phyloP scores from a whole-genome alignment of 1,284 basidiomycete species.

The Coniophora puteana region DNA sequence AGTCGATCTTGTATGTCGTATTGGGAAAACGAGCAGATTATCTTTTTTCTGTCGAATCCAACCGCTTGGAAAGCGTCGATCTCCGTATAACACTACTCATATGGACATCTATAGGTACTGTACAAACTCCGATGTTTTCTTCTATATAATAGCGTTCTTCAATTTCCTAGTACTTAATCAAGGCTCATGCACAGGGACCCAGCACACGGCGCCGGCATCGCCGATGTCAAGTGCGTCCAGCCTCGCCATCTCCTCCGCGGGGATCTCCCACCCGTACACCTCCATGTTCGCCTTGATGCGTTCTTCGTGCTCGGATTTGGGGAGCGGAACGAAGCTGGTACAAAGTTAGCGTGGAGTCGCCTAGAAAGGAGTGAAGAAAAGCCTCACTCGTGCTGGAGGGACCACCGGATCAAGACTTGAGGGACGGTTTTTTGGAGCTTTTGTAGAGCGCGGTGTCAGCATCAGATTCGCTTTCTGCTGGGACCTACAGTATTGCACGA shows the following conservation, averaged over 20 bases:
- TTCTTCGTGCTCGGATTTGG: constrained; percentile 31
- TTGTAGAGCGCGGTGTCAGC: too few species aligned
- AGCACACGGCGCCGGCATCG: constrained; percentile 22
- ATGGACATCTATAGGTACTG: too few species aligned
- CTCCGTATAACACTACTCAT: too few species aligned
- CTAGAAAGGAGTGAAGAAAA: neutral
- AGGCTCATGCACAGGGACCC: constrained; percentile 30
- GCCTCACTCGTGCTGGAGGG: constrained; percentile 44
- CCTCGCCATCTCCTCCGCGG: constrained; percentile 27
- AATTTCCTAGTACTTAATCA: neutral
- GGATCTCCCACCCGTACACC: constrained; percentile 32
- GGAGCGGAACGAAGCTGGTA: constrained; percentile 25
- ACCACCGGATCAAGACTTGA: constrained; percentile 53
- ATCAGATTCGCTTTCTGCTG: too few species aligned
- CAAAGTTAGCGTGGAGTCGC: neutral
- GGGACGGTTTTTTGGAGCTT: constrained; percentile 36
- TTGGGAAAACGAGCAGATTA: too few species aligned
- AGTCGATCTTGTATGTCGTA: too few species aligned
- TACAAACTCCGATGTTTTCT: too few species aligned
- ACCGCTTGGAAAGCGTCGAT: too few species aligned
- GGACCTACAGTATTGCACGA: too few species aligned
- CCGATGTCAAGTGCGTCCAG: constrained; percentile 30
- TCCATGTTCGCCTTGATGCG: constrained; percentile 34
- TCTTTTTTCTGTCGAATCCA: too few species aligned
- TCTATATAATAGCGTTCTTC: too few species aligned